phyloP scores from a whole-genome alignment of 75 land plant genomes.

The Larix kaempferi region DNA sequence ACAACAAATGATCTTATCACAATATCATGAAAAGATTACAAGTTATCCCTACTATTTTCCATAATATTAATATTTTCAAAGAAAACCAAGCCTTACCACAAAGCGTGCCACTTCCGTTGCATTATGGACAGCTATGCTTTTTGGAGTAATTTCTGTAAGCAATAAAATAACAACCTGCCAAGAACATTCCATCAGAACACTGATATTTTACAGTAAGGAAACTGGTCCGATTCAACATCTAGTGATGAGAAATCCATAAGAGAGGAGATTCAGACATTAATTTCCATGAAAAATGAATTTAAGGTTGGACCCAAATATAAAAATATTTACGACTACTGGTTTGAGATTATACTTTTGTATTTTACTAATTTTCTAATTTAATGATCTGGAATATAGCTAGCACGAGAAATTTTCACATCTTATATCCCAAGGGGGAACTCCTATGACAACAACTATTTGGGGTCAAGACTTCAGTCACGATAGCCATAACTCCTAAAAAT shows the following conservation, averaged over 20 bases:
- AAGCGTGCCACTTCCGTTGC: slow-evolving; percentile 16
- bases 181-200: slow-evolving; percentile 1
- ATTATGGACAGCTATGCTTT: slow-evolving; percentile 84
- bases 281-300: no score
- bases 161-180: slow-evolving; percentile 67
- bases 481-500: neutral
- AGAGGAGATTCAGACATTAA: no score
- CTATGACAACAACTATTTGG: neutral
- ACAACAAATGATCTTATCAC: neutral
- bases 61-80: neutral
- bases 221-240: no score
- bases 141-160: slow-evolving; percentile 94
- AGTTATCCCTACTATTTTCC: neutral
- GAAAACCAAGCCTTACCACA: slow-evolving; percentile 2
- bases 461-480: neutral
- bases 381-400: neutral
- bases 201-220: neutral
- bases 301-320: no score
- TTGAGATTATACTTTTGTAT: neutral
- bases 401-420: neutral
- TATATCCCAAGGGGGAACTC: neutral
- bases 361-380: neutral
- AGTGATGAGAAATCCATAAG: no score
- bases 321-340: no score
- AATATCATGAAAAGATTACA: neutral